Percentiles rank a stretch among this genome's conserved stretches.
phyloP scores from a whole-genome alignment of 768 basidiomycete genomes.

The Hydnomerulius pinastri region DNA sequence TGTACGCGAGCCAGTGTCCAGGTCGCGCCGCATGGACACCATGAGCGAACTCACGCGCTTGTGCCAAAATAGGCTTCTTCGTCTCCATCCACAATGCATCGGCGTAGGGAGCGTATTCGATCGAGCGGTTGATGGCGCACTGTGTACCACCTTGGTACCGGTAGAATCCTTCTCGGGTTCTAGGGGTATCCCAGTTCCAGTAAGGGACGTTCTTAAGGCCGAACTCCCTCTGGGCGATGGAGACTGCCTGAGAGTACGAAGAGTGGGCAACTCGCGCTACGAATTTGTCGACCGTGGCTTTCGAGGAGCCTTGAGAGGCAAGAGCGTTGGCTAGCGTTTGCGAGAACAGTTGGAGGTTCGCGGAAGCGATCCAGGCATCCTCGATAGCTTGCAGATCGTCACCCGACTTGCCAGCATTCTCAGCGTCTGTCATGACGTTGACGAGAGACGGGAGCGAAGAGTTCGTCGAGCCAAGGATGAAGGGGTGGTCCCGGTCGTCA shows the following conservation, averaged over 20 bases:
- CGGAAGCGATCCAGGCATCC: constrained; percentile 80
- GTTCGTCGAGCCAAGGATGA: constrained; percentile 93
- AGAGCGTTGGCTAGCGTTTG: constrained; percentile 69
- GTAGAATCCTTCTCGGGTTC: constrained; percentile 96
- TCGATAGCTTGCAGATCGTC: constrained; percentile 84
- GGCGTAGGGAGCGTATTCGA: constrained; percentile 93
- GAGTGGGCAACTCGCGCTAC: constrained; percentile 59
- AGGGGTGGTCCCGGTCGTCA: constrained; percentile 95
- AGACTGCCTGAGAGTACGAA: constrained; percentile 69
- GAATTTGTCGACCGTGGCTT: constrained; percentile 61
- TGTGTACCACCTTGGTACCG: constrained; percentile 96
- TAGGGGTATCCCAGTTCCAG: constrained; percentile 95
- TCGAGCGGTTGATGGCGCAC: constrained; percentile 88
- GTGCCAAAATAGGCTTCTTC: constrained; percentile 87
- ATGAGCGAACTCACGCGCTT: constrained; percentile 89
- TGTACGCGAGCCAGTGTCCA: constrained; percentile 95
- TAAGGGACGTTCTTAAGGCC: constrained; percentile 72
- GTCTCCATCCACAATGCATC: constrained; percentile 98
- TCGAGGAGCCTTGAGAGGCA: constrained; percentile 54
- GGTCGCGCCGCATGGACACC: constrained; percentile 85
- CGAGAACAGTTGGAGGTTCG: constrained; percentile 80
- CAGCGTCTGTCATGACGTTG: constrained; percentile 81
- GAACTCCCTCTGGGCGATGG: constrained; percentile 78
- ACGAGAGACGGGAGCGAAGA: constrained; percentile 68
- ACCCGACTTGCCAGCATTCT: constrained; percentile 77